Base-by-base conservation (phyloP, 495 filamentous ascomycete species). In the Neurospora hispaniola region DNA sequence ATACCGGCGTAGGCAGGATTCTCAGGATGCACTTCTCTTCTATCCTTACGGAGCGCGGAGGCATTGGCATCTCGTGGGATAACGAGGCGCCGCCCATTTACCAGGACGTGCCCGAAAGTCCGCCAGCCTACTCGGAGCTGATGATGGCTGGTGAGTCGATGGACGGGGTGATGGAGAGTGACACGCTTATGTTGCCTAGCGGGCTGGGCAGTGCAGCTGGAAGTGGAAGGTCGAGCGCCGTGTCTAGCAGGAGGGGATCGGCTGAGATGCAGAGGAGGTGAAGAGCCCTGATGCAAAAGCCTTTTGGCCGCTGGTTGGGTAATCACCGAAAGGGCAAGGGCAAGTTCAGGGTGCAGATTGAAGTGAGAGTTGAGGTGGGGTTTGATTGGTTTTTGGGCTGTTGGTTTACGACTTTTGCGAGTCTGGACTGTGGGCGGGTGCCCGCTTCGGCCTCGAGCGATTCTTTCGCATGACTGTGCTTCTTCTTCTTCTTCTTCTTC, bases 21-120 rank as follows among this genome's bases (percentile, higher is more conserved):
- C 84, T 99, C 54, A 89, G 95, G 71, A 98, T 96, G 91, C 93
- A 97, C 78, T 98, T 98, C 86, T 86, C 87, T 74, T 82, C 93
- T 42, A 83, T 88, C 43, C 84, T 98, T 70, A 98, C 95, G 2
- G 92, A 97, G 79, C 87, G 94, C 43, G 87, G 87, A 20, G 96
- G 96, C 3, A 85, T 98, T 70, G 96, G 96, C 4, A 95, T 99
- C 78, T 92, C 90, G 78, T 99, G 96, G 96, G 96, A 99, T 73
- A 94, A 97, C 81, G 96, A 99, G 82, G 89, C 91, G 80, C 96
- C 96, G 43, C 96, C 96, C 0, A 89, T 95, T 77, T 99, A 99
- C 78, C 92, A 96, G 82, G 93, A 98, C 78, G 94, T 99, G 39
- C 94, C 95, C 0, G 90, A 89, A 9, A 93, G 91, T 66, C 96